Evolutionary conservation across 805 yeast genomes (phyloP).

Genomic region (Myxozyma kluyveri): DNA sequence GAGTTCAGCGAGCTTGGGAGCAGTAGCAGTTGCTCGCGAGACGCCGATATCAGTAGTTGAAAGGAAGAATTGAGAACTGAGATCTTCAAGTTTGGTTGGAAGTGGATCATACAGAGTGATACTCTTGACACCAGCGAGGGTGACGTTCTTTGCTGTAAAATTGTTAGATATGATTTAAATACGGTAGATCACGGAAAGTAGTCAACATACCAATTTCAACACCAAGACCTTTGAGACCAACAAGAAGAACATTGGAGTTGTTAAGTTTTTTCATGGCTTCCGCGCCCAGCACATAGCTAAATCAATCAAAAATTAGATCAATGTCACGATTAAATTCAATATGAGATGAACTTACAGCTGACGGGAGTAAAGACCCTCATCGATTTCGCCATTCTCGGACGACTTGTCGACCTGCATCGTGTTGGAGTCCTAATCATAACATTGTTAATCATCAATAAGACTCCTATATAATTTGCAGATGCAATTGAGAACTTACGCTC

Average conservation of each 20-base stretch:
- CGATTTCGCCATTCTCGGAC: conserved; percentile 49
- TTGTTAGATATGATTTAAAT: neutral
- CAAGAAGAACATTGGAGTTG: conserved; percentile 81
- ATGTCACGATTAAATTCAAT: too few species aligned
- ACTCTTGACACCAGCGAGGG: conserved; percentile 95
- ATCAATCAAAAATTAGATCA: neutral
- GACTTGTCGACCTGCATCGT: conserved; percentile 37
- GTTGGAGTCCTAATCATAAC: too few species aligned
- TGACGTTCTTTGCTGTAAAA: conserved; percentile 71
- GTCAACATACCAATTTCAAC: conserved; percentile 63
- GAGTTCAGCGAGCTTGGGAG: conserved; percentile 68
- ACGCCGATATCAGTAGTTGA: conserved; percentile 69
- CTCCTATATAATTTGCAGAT: too few species aligned
- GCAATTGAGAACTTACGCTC: neutral
- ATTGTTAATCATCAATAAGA: too few species aligned
- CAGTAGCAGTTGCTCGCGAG: conserved; percentile 71
- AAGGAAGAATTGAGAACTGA: conserved; percentile 83
- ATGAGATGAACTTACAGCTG: conserved; percentile 51
- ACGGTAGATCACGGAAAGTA: neutral
- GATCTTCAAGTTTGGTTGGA: conserved; percentile 62
- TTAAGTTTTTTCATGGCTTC: conserved; percentile 99
- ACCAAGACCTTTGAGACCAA: conserved; percentile 91
- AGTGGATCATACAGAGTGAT: conserved; percentile 80
- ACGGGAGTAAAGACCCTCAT: conserved; percentile 92
- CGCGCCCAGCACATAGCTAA: conserved; percentile 78